Evolutionary conservation across 495 filamentous ascomycete species (phyloP).

Genomic region (Penicillium taxi): DNA sequence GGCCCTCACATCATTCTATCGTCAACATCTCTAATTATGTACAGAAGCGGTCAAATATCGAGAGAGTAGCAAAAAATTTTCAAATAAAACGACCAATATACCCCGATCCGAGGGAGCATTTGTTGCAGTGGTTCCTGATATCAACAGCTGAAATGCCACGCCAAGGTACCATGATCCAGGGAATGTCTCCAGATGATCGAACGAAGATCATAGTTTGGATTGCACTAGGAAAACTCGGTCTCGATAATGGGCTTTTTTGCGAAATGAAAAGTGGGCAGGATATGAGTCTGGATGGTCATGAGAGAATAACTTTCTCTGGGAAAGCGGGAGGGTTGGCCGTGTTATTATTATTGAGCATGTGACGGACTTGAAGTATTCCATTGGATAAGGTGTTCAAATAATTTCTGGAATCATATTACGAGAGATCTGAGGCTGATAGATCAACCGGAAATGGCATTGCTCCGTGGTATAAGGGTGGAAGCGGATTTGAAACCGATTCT

Average conservation of each 20-base stretch:
- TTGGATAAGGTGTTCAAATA: not conserved
- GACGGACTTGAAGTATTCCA: not conserved
- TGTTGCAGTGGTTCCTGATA: conserved; percentile 4
- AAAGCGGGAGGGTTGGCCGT: conserved; percentile 2
- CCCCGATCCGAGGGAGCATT: not conserved
- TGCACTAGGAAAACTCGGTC: conserved; percentile 1
- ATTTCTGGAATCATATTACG: not conserved
- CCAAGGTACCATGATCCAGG: conserved; percentile 1
- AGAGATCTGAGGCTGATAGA: not conserved
- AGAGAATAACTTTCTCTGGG: conserved; percentile 5
- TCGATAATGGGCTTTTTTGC: conserved; percentile 1
- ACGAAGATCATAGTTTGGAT: conserved; percentile 3
- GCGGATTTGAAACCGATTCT: not conserved
- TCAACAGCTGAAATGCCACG: not conserved
- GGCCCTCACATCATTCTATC: not conserved
- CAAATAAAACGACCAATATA: not conserved
- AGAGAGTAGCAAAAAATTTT: conserved; percentile 2
- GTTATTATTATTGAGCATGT: conserved; percentile 3
- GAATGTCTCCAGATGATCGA: conserved; percentile 1
- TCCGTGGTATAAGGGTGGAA: not conserved
- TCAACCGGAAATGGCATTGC: not conserved
- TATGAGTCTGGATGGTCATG: conserved; percentile 4
- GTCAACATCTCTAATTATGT: not conserved
- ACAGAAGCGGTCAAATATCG: conserved; percentile 4
- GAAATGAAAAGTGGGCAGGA: conserved; percentile 5